phyloP scores from a whole-genome alignment of 106 monocot genomes.

The Triglochin maritima region DNA sequence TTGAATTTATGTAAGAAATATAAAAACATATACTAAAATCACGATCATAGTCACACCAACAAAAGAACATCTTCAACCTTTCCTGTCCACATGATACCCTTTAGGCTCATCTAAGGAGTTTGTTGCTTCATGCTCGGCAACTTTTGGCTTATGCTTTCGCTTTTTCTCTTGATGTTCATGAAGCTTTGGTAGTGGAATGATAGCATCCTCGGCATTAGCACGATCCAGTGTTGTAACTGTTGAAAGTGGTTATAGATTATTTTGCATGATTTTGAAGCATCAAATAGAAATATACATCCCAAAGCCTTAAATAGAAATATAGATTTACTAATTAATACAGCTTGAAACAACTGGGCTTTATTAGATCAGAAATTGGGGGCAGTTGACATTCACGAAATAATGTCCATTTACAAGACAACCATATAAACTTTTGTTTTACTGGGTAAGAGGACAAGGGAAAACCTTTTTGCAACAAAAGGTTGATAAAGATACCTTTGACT shows the following conservation, averaged over 20 bases:
- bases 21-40: too few relatives aligned
- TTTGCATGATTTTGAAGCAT: background rate
- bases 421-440: too few relatives aligned
- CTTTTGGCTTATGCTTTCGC: constrained; percentile 51
- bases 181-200: constrained; percentile 60
- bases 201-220: constrained; percentile 96
- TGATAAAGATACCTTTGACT: constrained; percentile 38
- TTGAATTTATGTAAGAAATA: too few relatives aligned
- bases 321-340: too few relatives aligned
- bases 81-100: constrained; percentile 7
- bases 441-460: too few relatives aligned
- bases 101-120: constrained; percentile 10
- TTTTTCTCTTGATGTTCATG: constrained; percentile 57
- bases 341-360: too few relatives aligned
- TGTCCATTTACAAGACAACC: too few relatives aligned
- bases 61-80: constrained; percentile 26
- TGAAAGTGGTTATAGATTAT: constrained; percentile 11
- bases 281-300: background rate
- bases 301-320: too few relatives aligned
- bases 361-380: too few relatives aligned
- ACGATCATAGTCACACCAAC: background rate
- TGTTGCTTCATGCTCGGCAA: constrained; percentile 13
- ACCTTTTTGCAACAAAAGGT: too few relatives aligned
- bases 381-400: too few relatives aligned
- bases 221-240: constrained; percentile 73